Percentiles rank a stretch among this genome's conserved stretches.
phyloP scores from a whole-genome alignment of 2,329 filamentous ascomycete species.

The Colletotrichum viniferum region DNA sequence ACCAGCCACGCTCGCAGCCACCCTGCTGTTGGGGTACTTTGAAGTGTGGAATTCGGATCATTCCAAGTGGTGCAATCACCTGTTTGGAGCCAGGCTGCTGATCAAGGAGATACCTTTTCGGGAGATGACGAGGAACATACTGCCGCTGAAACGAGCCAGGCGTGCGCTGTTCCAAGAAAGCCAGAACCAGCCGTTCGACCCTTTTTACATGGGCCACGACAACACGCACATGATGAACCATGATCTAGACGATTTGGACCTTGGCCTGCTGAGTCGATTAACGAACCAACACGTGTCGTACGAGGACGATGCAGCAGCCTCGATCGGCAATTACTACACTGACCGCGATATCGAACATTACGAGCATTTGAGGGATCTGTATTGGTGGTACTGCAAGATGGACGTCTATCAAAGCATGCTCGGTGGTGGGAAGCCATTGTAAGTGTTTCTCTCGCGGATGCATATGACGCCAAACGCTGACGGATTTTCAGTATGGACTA shows the following conservation, averaged over 20 bases:
- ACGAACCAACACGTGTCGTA: constrained; percentile 40
- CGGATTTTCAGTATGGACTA: constrained; percentile 72
- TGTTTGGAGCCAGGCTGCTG: constrained; percentile 82
- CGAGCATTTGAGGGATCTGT: constrained; percentile 82
- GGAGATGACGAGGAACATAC: constrained; percentile 72
- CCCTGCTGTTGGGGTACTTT: constrained; percentile 85
- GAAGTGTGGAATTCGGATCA: constrained; percentile 96
- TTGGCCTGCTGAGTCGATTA: constrained; percentile 43
- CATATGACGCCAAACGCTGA: background rate
- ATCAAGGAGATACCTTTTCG: constrained; percentile 82
- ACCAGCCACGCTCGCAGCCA: constrained; percentile 85
- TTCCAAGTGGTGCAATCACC: constrained; percentile 92
- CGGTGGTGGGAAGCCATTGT: constrained; percentile 86
- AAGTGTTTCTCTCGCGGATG: constrained; percentile 44
- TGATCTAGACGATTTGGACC: constrained; percentile 45
- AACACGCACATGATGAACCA: constrained; percentile 24
- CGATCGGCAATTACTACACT: constrained; percentile 39
- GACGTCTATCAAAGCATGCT: constrained; percentile 90
- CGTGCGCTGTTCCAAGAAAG: constrained; percentile 41
- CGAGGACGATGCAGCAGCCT: constrained; percentile 14
- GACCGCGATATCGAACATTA: constrained; percentile 77
- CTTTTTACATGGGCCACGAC: constrained; percentile 27
- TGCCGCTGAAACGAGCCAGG: constrained; percentile 60
- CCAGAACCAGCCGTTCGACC: constrained; percentile 32
- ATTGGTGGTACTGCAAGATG: constrained; percentile 97